Percentiles rank a stretch among this genome's conserved stretches.
These are phyloP conservation scores for Hypoxylon cercidicola DNA, from an alignment of 495 filamentous ascomycete genomes.

Conservation along the genomic window DNA sequence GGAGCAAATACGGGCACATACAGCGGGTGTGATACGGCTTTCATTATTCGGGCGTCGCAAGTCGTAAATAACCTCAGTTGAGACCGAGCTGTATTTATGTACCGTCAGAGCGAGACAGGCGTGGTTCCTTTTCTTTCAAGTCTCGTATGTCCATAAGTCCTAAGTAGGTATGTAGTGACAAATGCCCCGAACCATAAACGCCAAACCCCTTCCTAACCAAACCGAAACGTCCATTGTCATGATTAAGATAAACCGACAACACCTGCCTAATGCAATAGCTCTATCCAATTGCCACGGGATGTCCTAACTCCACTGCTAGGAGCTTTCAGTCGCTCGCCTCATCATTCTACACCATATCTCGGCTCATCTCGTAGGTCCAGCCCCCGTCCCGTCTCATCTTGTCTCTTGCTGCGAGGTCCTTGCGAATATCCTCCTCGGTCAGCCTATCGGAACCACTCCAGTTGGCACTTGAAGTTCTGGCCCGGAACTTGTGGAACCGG, in stretches of 20 bases:
- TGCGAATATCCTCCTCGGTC: conserved; percentile 86
- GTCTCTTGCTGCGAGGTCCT: conserved; percentile 82
- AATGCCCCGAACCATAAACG: conserved; percentile 25
- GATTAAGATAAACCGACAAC: conserved; percentile 30
- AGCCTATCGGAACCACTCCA: conserved; percentile 89
- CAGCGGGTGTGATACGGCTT: not conserved
- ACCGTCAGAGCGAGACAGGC: conserved; percentile 11
- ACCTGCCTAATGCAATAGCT: conserved; percentile 37
- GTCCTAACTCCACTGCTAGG: not conserved
- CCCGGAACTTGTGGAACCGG: conserved; percentile 83
- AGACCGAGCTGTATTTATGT: conserved; percentile 26
- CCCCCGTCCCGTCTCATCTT: conserved; percentile 83
- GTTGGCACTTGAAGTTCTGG: conserved; percentile 90
- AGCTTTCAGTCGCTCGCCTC: not conserved
- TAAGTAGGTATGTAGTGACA: conserved; percentile 8
- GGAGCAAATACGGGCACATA: not conserved
- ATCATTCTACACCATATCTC: conserved; percentile 49
- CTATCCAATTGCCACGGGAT: not conserved
- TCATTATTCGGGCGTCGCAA: not conserved
- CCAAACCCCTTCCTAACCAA: conserved; percentile 19
- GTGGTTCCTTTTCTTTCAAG: conserved; percentile 13
- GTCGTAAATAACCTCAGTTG: conserved; percentile 15
- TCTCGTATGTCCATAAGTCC: conserved; percentile 19
- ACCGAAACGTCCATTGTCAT: conserved; percentile 22
- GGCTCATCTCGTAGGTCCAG: conserved; percentile 75